These are phyloP conservation scores for Cyclotella baltica DNA, from an alignment of 108 stramenopile genomes.

Conservation along the genomic window DNA sequence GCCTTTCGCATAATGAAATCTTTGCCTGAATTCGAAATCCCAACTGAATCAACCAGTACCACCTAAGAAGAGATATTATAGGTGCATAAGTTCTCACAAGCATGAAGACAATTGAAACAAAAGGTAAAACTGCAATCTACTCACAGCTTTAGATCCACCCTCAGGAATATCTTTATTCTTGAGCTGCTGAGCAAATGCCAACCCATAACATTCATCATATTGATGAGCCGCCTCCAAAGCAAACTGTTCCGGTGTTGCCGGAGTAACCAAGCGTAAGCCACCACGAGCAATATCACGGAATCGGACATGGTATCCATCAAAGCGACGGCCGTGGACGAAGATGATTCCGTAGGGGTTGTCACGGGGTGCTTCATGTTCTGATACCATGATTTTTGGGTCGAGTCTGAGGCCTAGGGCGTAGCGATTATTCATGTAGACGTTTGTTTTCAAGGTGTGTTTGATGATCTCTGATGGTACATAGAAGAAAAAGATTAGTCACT, in stretches of 20 bases:
- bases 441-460: constrained; percentile 88
- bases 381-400: constrained; percentile 89
- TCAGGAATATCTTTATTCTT: constrained; percentile 99
- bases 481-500: not conserved
- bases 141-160: constrained; percentile 97
- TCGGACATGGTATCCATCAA: constrained; percentile 97
- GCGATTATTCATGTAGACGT: constrained; percentile 93
- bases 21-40: constrained; percentile 60
- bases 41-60: constrained; percentile 85
- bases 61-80: no score
- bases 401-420: constrained; percentile 94
- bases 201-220: constrained; percentile 95
- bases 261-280: constrained; percentile 96
- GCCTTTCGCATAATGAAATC: constrained; percentile 93
- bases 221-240: constrained; percentile 93
- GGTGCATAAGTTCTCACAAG: no score
- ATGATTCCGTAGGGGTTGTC: constrained; percentile 91
- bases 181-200: constrained; percentile 95
- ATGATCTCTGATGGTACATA: constrained; percentile 66
- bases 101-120: no score
- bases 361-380: constrained; percentile 42
- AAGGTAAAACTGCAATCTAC: no score
- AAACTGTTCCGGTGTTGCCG: constrained; percentile 86
- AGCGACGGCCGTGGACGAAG: constrained; percentile 95
- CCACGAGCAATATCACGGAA: constrained; percentile 98